A percentile compares a stretch with the other conserved stretches of the same genome.
Conservation (phyloP, 1,284 basidiomycete genomes). For the Malassezia nana region DNA sequence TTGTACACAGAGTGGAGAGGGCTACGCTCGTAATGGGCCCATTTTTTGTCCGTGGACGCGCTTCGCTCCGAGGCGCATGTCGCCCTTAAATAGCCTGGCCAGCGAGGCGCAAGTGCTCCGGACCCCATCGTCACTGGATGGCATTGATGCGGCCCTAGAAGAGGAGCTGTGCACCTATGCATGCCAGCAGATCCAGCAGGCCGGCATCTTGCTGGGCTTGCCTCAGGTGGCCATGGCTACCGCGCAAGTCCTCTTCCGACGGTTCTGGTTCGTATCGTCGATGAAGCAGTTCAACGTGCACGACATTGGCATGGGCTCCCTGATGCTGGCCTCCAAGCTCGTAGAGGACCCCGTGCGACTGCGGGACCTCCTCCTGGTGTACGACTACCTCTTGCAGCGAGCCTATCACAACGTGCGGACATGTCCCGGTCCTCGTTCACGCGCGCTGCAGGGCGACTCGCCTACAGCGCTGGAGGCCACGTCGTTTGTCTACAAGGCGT, state of each 20-base stretch:
- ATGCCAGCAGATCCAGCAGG: constrained; percentile 75
- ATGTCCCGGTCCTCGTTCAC: background rate
- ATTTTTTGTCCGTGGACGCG: background rate
- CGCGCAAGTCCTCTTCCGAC: constrained; percentile 88
- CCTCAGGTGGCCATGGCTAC: constrained; percentile 94
- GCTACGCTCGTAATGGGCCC: background rate
- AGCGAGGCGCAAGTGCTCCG: constrained; percentile 64
- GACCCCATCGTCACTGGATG: constrained; percentile 72
- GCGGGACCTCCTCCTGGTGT: constrained; percentile 87
- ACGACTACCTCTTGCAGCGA: constrained; percentile 60
- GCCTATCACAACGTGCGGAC: constrained; percentile 10
- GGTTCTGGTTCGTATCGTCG: constrained; percentile 92
- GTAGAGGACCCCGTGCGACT: constrained; percentile 85
- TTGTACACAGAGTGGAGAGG: constrained; percentile 3
- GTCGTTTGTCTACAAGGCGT: constrained; percentile 58
- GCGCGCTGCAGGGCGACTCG: background rate
- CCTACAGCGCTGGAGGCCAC: background rate
- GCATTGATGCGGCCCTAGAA: constrained; percentile 68
- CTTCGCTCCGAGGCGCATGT: background rate
- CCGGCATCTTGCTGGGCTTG: constrained; percentile 78
- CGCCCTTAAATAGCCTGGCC: constrained; percentile 71
- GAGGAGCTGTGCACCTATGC: constrained; percentile 75
- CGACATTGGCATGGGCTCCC: constrained; percentile 79
- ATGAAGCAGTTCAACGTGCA: constrained; percentile 70
- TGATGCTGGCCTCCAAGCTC: constrained; percentile 89